phyloP scores from a whole-genome alignment of 768 basidiomycete species.

The Lactarius indigo region DNA sequence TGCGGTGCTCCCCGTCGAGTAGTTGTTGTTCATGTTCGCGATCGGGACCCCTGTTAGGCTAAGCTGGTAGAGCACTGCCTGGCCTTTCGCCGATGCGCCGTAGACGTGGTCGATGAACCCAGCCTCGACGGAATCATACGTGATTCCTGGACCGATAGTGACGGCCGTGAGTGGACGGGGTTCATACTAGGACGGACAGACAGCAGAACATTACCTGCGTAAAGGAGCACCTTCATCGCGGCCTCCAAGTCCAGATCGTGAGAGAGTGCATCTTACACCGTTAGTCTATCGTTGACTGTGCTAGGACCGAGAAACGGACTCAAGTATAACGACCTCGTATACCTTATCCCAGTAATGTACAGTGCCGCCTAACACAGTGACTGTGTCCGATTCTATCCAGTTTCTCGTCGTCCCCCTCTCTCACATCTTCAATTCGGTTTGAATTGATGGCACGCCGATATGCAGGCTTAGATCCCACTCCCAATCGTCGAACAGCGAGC shows the following conservation, averaged over 20 bases:
- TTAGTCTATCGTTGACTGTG: constrained; percentile 63
- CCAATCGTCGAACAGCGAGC: neutral
- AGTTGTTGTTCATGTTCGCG: constrained; percentile 86
- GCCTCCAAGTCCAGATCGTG: neutral
- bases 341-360: no score
- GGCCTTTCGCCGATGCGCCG: constrained; percentile 75
- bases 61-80: constrained; percentile 79
- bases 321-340: no score
- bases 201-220: neutral
- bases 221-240: no score
- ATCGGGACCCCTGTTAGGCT: constrained; percentile 83
- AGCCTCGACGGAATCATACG: constrained; percentile 69
- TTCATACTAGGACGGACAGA: neutral
- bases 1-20: constrained; percentile 78
- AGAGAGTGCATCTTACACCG: constrained; percentile 48
- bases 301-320: constrained; percentile 34
- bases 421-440: no score
- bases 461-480: no score
- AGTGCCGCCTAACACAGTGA: no score
- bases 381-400: no score
- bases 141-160: no score
- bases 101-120: constrained; percentile 79
- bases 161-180: neutral
- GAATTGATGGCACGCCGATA: no score
- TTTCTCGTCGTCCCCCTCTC: no score